These are phyloP conservation scores for Venturia asperata DNA, from an alignment of 2,329 filamentous ascomycete genomes.

Conservation along the genomic window DNA sequence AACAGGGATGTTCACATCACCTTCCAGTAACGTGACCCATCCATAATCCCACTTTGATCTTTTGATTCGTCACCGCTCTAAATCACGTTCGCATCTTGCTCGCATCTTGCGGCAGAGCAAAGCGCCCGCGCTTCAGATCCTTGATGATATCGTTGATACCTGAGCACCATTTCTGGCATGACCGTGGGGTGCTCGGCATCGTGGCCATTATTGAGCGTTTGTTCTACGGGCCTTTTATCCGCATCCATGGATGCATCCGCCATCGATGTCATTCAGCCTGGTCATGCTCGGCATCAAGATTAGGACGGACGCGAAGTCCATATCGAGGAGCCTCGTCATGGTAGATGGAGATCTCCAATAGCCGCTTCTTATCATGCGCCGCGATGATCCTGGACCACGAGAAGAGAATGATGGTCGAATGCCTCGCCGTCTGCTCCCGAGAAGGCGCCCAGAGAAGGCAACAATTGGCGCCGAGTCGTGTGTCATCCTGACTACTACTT, in stretches of 20 bases:
- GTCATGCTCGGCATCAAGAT: no score
- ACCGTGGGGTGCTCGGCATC: background rate
- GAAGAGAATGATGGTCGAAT: no score
- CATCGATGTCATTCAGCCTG: slow-evolving; percentile 3
- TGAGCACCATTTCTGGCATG: background rate
- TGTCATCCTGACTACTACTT: no score
- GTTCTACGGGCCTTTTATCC: slow-evolving; percentile 5
- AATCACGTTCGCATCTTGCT: background rate
- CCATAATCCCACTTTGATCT: background rate
- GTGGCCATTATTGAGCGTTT: background rate
- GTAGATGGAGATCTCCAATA: background rate
- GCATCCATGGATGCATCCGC: background rate
- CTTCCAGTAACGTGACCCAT: background rate
- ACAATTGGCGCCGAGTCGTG: no score
- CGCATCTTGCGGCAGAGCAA: background rate
- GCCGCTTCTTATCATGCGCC: background rate
- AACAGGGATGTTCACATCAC: background rate
- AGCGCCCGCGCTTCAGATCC: background rate
- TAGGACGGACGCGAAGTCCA: no score
- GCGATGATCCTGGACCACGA: no score
- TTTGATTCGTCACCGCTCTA: background rate
- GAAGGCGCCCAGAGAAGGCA: no score
- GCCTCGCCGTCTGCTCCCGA: no score
- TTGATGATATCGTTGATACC: background rate
- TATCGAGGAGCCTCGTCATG: background rate